Evolutionary conservation across 148 eudicot genomes (phyloP), one percentile per base, ranked within the genome.

Genomic region (Chenopodium formosanum): DNA sequence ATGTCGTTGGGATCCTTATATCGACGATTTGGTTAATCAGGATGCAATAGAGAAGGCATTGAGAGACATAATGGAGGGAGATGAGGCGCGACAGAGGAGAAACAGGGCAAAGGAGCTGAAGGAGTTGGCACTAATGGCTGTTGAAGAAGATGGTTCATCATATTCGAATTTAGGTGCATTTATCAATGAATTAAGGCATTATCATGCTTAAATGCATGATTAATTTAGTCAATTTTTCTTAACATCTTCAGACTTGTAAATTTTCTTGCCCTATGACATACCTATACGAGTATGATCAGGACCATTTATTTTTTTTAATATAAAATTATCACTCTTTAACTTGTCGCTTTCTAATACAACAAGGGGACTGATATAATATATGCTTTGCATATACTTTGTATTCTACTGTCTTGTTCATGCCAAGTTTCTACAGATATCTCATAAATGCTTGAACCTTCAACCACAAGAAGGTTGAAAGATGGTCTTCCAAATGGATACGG

Each of bases 1-100:
- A 29, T 73, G 76, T 20, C 14, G 52, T 73, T 6, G 11, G 10
- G 9, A 3, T 0, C 62, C 63, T 12, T 74, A 25, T 2, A 7
- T 50, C 12, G 20, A 48, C 1, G 32, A 74, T 74, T 50, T 74
- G 11, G 63, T 74, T 2, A 48, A 52, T 7, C 11, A 17, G 4
- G 62, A 50, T 12, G 9, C 7, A 0, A 74, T 74, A 11, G 63
- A 74, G n/a, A 74, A 50, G n/a, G 77, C 77, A 5, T 23, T 74
- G 63, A 31, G 63, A 50, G n/a, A 74, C 4, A 29, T 52, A 13
- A 74, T 74, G 63, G 20, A 73, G 34, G 76, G 76, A 48, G 76
- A 47, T 47, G 76, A 48, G 76, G 60, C 76, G 11, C 76, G 5
- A 6, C 34, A 73, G 34, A 73, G 76, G 76, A n/a, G 60, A 73